Evolutionary conservation across 768 basidiomycete species (phyloP).

Genomic region (Peribolospora baueri): DNA sequence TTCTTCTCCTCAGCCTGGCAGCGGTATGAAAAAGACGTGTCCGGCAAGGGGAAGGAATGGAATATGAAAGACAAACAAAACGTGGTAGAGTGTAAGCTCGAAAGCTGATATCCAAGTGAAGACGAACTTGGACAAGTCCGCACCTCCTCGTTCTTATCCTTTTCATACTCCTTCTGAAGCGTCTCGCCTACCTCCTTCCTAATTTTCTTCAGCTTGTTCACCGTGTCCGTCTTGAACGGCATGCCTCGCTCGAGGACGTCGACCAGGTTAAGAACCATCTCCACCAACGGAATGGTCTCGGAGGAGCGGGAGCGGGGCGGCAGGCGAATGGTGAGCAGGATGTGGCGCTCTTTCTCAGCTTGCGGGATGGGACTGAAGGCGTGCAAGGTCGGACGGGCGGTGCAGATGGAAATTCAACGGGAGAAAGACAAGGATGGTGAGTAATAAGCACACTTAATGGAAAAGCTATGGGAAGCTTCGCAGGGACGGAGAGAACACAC

Average conservation of each 20-base stretch:
- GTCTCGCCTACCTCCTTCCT: slow-evolving; percentile 46
- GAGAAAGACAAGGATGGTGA: no score
- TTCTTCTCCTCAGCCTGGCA: slow-evolving; percentile 32
- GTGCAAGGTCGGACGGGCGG: no score
- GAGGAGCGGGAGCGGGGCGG: slow-evolving; percentile 29
- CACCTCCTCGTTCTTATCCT: slow-evolving; percentile 43
- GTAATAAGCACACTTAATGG: no score
- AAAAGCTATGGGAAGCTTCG: no score
- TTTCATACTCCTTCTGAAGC: slow-evolving; percentile 33
- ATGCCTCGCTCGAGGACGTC: slow-evolving; percentile 32
- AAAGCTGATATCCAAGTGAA: background rate
- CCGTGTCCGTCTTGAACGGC: slow-evolving; percentile 54
- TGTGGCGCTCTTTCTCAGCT: slow-evolving; percentile 38
- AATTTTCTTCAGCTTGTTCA: slow-evolving; percentile 43
- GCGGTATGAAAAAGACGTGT: background rate
- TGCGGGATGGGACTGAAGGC: slow-evolving; percentile 24
- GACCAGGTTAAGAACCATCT: slow-evolving; percentile 46
- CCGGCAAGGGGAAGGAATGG: background rate
- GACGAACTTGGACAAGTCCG: slow-evolving; percentile 5
- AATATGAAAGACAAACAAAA: no score
- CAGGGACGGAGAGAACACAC: no score
- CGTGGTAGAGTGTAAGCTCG: no score
- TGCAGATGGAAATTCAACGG: no score
- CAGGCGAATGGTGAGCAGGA: slow-evolving; percentile 40
- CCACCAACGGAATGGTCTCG: slow-evolving; percentile 36